Conservation (phyloP, 1,284 basidiomycete species). For the Wolfiporia cocos region DNA sequence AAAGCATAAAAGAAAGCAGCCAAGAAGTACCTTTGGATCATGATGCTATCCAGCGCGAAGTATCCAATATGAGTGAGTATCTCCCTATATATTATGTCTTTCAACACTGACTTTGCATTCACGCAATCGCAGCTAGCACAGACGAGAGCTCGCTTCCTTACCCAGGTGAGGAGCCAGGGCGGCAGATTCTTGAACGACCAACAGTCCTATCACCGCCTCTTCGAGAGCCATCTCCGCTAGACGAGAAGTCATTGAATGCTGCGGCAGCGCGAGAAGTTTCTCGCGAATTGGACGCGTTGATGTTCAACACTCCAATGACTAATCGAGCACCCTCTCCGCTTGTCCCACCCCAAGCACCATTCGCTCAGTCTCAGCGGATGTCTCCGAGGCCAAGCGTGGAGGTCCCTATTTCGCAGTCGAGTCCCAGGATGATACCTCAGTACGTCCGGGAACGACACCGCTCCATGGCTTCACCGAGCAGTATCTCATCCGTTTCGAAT, state of each 20-base stretch:
- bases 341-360: constrained; percentile 13
- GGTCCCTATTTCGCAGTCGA: constrained; percentile 6
- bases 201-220: constrained; percentile 11
- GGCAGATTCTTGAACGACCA: too few species aligned
- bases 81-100: too few species aligned
- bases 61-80: too few species aligned
- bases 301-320: constrained; percentile 32
- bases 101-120: too few species aligned
- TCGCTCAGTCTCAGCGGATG: constrained; percentile 8
- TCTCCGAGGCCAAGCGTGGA: constrained; percentile 14
- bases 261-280: constrained; percentile 64
- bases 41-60: too few species aligned
- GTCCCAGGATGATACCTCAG: constrained; percentile 13
- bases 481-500: constrained; percentile 1
- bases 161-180: too few species aligned
- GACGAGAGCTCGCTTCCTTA: too few species aligned
- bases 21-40: too few species aligned
- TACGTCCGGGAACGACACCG: constrained; percentile 18
- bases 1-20: too few species aligned
- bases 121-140: too few species aligned
- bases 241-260: constrained; percentile 43
- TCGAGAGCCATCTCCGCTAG: constrained; percentile 8
- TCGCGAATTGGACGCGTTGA: constrained; percentile 53
- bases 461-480: constrained; percentile 9
- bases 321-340: constrained; percentile 11